Conservation (phyloP, 306 rosid genomes). For the Vicia faba region DNA sequence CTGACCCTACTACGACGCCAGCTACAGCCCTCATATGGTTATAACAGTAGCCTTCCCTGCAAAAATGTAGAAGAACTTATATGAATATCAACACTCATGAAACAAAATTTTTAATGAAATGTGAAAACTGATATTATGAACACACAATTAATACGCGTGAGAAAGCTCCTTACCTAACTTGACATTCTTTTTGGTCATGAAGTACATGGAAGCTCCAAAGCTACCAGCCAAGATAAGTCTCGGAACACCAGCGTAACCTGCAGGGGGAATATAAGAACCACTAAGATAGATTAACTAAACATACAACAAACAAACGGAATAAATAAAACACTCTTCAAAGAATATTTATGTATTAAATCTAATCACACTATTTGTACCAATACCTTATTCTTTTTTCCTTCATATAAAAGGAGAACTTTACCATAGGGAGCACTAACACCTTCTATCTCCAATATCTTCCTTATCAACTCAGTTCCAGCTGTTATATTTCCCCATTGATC, state of each 20-base stretch:
- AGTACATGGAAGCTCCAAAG: constrained; percentile 97
- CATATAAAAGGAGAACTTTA: too few species aligned
- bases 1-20: constrained; percentile 92
- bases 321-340: too few species aligned
- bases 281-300: too few species aligned
- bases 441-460: too few species aligned
- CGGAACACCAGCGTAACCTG: constrained; percentile 75
- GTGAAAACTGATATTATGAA: constrained; percentile 17
- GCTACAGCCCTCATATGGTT: constrained; percentile 89
- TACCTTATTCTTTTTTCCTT: too few species aligned
- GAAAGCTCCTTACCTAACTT: constrained; percentile 71
- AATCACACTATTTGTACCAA: too few species aligned
- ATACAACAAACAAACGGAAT: too few species aligned
- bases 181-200: constrained; percentile 86
- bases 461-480: too few species aligned
- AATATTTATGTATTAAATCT: too few species aligned
- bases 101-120: constrained; percentile 13
- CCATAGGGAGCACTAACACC: too few species aligned
- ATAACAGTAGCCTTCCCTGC: constrained; percentile 92
- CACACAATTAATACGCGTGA: constrained; percentile 6
- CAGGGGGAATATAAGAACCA: constrained; percentile 60
- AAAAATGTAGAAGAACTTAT: constrained; percentile 17
- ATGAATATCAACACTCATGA: constrained; percentile 5
- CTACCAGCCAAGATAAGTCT: constrained; percentile 99
- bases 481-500: too few species aligned